Evolutionary conservation across 208 protist species (phyloP).

Genomic region (Acanthamoeba healyi): DNA sequence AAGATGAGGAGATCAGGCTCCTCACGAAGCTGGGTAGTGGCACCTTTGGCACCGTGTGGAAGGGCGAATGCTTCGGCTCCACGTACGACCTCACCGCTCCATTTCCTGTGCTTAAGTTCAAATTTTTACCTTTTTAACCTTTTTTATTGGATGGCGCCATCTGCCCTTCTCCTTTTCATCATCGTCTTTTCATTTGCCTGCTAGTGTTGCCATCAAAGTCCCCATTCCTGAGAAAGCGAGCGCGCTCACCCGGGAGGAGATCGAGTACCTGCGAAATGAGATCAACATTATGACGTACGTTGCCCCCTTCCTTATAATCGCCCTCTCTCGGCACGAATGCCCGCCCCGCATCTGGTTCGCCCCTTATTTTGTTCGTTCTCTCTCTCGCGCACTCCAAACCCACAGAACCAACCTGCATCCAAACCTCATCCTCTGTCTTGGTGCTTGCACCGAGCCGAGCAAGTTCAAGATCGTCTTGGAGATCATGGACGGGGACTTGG

Average conservation of each 20-base stretch:
- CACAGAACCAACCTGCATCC: slow-evolving; percentile 65
- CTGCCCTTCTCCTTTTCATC: not conserved
- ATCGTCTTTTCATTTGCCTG: not conserved
- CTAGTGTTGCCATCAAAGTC: slow-evolving; percentile 61
- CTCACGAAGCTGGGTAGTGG: slow-evolving; percentile 48
- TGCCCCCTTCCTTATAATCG: too few relatives aligned
- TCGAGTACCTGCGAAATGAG: slow-evolving; percentile 64
- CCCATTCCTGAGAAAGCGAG: slow-evolving; percentile 57
- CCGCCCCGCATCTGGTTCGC: too few relatives aligned
- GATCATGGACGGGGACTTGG: slow-evolving; percentile 67
- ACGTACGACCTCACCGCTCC: not conserved
- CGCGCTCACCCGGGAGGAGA: slow-evolving; percentile 12
- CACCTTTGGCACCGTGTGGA: slow-evolving; percentile 69
- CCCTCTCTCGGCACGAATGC: too few relatives aligned
- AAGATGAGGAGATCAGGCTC: slow-evolving; percentile 58
- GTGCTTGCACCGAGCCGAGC: slow-evolving; percentile 49
- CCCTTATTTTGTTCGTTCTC: too few relatives aligned
- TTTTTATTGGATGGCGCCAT: not conserved
- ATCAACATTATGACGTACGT: slow-evolving; percentile 67
- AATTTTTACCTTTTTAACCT: not conserved
- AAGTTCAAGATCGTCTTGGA: slow-evolving; percentile 67
- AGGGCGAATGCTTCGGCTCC: slow-evolving; percentile 58
- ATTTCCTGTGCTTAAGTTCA: not conserved
- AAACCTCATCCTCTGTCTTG: slow-evolving; percentile 61
- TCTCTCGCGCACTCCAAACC: not conserved